Base-by-base conservation (phyloP, 2,329 filamentous ascomycete species). In the Dactylellina cionopaga region DNA sequence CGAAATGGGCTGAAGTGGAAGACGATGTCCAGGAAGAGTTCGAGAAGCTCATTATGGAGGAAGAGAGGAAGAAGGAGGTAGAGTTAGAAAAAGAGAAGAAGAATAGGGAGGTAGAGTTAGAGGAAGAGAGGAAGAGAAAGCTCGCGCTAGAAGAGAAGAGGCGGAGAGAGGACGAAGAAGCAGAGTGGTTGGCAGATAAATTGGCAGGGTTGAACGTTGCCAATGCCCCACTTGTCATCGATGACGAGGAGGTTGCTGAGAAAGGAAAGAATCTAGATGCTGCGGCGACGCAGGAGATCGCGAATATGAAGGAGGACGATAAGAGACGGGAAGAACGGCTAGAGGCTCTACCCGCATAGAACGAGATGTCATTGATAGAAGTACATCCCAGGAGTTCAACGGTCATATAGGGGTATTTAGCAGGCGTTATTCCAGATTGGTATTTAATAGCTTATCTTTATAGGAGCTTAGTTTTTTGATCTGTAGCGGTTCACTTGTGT, bases 11-110 rank as follows among this genome's bases (percentile, higher is more conserved):
- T 59, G 80, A 78, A 74, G 83, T 96, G 29, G 92, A 96, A 79
- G 93, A 96, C 78, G 93, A 96, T 79, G 87, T 98, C 62, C 92
- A 97, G 76, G 90, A 94, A 71, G 94, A 97, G 82, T 84, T 98
- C 47, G 90, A 90, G 75, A 88, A 85, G 2, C 82, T 99, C 82
- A 88, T 93, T 80, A 82, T 79, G 31, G 84, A 87, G 75, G 85
- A 87, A 76, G 84, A 87, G 65, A 44, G 74, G 76, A 77, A 80
- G 77, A n/a, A n/a, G n/a, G n/a, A n/a, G n/a, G n/a, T n/a, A n/a
- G n/a, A n/a, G n/a, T 24, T 54, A 31, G 46, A 7, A 17, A 74
- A 75, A 74, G 46, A 76, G 46, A 74, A 79, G 60, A 78, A 78
- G 69, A 83, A 82, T 47, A 79, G 77, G 58, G 81, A 84, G 62